Evolutionary conservation across 331 rosid genomes (phyloP).

Genomic region (Acacia concinna): DNA sequence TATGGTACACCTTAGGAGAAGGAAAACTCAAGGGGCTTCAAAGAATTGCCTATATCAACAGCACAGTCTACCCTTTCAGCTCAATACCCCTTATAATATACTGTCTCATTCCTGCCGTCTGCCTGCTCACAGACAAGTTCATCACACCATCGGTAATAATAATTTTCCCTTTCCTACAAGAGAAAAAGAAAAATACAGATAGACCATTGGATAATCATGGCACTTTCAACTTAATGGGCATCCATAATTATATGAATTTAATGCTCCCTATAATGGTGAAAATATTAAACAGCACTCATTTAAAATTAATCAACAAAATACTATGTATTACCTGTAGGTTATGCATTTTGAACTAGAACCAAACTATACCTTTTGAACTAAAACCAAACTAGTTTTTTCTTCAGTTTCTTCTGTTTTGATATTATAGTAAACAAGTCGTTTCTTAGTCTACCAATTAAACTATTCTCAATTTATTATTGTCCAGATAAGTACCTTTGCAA

Average conservation of each 20-base stretch:
- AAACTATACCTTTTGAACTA: too few relatives aligned
- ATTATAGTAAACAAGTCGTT: background rate
- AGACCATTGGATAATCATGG: background rate
- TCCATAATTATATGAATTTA: conserved; percentile 13
- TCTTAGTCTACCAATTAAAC: conserved; percentile 14
- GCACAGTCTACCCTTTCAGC: conserved; percentile 88
- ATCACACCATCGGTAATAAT: conserved; percentile 87
- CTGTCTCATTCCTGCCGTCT: conserved; percentile 82
- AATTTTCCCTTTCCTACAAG: conserved; percentile 26
- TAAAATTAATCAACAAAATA: background rate
- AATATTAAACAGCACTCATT: background rate
- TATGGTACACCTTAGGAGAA: conserved; percentile 77
- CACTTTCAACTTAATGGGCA: background rate
- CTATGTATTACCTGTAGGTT: background rate
- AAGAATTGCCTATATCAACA: conserved; percentile 65
- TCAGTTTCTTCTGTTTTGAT: background rate
- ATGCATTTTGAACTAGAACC: background rate
- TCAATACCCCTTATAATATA: conserved; percentile 91
- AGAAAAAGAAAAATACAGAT: background rate
- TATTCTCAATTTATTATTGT: conserved; percentile 26
- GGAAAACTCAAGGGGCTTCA: conserved; percentile 85
- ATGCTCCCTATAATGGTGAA: background rate
- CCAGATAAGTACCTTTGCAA: conserved; percentile 94
- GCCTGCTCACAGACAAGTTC: conserved; percentile 94
- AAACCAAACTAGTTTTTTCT: background rate